Evolutionary conservation across 179 eudicot species (phyloP), one percentile per base, ranked within the genome.

Genomic region (Silene coronaria): DNA sequence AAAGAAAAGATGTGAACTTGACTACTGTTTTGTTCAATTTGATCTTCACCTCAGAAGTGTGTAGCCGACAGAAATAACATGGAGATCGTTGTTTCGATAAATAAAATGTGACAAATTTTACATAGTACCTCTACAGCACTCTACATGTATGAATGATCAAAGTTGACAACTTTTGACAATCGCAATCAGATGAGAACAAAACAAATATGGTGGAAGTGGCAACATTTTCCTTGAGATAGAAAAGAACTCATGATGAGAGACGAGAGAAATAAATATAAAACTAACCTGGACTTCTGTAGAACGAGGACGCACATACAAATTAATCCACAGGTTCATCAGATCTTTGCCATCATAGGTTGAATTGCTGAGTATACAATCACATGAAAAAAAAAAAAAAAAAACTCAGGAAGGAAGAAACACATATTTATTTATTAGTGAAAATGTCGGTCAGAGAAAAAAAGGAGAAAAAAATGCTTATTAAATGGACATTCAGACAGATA

Each of bases 321-420:
- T 51, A 16, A 71, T 17, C 14, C 38, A 16, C 61, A 71, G 74
- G 74, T 59, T 53, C 24, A 32, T 27, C 74, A 70, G 42, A 71
- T 71, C 42, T 71, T 71, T 28, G 42, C 74, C 62, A 51, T 71
- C 62, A 27, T 71, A 4, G 63, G 19, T 53, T 53, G 19, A 53
- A 71, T 27, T 71, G 42, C 74, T 53, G 74, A 48, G 27, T 51
- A 21, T 14, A 27, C 48, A 51, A 71, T 24, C 45, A 28, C 62
- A 26, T 8, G 16, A 2, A 5, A 67, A 7, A 34, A 34, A 34
- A 34, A 0, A 36, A 36, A 36, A 36, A 36, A 23, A 2, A 0
- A 60, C n/a, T 60, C 28, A 60, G 9, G 28, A 60, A 60, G 27
- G 28, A 22, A 22, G 12, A 60, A 60, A 21, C 28, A 22, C 64